Conservation (phyloP, 2,329 filamentous ascomycete species). For the Alternaria tenuissima region DNA sequence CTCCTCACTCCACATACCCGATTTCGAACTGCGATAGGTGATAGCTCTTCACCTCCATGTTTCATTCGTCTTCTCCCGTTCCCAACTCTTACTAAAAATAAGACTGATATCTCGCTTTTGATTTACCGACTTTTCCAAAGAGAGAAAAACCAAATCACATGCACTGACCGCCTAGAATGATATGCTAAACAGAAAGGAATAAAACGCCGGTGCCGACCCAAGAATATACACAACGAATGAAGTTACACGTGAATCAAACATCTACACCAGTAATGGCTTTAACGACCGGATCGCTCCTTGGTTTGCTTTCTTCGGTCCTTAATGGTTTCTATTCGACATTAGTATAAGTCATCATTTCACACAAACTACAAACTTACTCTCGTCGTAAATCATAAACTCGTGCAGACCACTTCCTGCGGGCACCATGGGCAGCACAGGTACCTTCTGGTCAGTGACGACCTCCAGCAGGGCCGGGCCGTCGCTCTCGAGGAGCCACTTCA, state of each 20-base stretch:
- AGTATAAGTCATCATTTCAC: neutral
- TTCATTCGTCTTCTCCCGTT: neutral
- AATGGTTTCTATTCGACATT: slow-evolving; percentile 25
- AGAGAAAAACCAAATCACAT: neutral
- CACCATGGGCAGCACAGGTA: slow-evolving; percentile 97
- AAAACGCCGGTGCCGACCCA: slow-evolving; percentile 29
- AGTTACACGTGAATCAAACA: slow-evolving; percentile 17
- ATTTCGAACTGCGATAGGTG: neutral
- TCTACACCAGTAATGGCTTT: neutral
- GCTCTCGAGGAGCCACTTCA: slow-evolving; percentile 84
- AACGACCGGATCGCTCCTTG: slow-evolving; percentile 40
- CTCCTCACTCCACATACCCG: neutral
- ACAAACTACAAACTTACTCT: slow-evolving; percentile 62
- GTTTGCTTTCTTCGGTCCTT: slow-evolving; percentile 44
- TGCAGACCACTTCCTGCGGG: slow-evolving; percentile 86
- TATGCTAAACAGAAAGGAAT: slow-evolving; percentile 1
- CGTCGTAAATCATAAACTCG: slow-evolving; percentile 91
- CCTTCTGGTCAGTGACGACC: slow-evolving; percentile 87
- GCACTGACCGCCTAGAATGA: neutral
- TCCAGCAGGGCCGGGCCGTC: slow-evolving; percentile 94
- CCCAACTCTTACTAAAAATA: neutral
- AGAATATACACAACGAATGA: slow-evolving; percentile 31
- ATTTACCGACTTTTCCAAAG: slow-evolving; percentile 6
- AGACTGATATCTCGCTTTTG: slow-evolving; percentile 19
- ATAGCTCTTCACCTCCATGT: neutral